phyloP scores from a whole-genome alignment of 768 basidiomycete species.

The Lyophyllum atratum region DNA sequence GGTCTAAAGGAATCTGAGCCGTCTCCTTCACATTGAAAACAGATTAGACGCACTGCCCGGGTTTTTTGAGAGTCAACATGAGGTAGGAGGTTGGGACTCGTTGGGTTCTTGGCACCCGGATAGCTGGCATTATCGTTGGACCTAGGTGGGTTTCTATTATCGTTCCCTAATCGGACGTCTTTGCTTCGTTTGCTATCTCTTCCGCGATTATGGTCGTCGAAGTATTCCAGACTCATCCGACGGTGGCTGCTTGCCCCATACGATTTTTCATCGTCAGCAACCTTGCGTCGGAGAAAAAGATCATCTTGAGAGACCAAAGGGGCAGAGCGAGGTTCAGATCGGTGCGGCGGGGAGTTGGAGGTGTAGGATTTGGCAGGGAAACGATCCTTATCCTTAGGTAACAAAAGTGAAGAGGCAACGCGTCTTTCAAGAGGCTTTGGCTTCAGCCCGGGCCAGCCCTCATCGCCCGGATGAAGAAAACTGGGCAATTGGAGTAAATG shows the following conservation, averaged over 20 bases:
- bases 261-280: conserved; percentile 23
- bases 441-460: conserved; percentile 37
- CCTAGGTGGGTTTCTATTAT: conserved; percentile 9
- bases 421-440: conserved; percentile 19
- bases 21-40: not conserved
- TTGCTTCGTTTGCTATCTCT: conserved; percentile 11
- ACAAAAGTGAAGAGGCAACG: conserved; percentile 5
- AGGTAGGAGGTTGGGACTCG: not conserved
- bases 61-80: not conserved
- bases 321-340: conserved; percentile 27
- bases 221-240: conserved; percentile 4
- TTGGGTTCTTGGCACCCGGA: conserved; percentile 12
- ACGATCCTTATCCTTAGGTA: conserved; percentile 1
- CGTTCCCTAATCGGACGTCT: conserved; percentile 1
- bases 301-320: conserved; percentile 47
- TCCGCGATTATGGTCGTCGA: conserved; percentile 10
- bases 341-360: conserved; percentile 4
- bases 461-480: conserved; percentile 53
- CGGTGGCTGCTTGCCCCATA: not conserved
- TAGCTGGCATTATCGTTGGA: conserved; percentile 11
- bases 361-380: conserved; percentile 5
- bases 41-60: conserved; percentile 4
- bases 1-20: not conserved
- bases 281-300: conserved; percentile 37
- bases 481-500: conserved; percentile 19